Evolutionary conservation across 768 basidiomycete genomes (phyloP), one percentile per base, ranked within the genome.

Genomic region (Austroboletus festivus): DNA sequence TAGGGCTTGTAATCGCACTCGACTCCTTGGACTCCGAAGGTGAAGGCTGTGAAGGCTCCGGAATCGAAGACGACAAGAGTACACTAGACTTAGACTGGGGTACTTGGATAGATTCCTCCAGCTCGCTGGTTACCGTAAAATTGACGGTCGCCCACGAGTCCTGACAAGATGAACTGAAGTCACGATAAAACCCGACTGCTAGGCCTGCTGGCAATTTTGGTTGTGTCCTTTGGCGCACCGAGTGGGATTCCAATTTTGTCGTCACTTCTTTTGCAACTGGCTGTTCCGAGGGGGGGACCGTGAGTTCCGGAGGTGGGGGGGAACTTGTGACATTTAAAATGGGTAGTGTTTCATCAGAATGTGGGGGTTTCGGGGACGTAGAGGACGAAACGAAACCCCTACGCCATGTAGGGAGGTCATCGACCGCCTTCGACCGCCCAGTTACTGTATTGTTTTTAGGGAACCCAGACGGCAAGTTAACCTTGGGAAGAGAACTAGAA

Each of bases 111-210:
- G 34, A 18, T 42, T 56, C 55, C 35, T 89, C 88, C 45, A 92
- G 61, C 65, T 92, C 90, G 59, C 89, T 91, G 47, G 72, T 78
- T 38, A 92, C 86, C 40, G 83, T 87, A 69, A 93, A 93, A 53
- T 79, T 82, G 48, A 90, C 85, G 10, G 73, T 54, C 15, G 73
- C 62, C 46, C 74, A 77, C 4, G 73, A 56, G 56, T 81, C 77
- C 31, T 69, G 68, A 48, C 71, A 73, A 26, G 76, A 72, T 31
- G 81, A 74, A 26, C 75, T 74, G 7, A 80, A 80, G 60, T 82
- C 79, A 33, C 85, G 83, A 64, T 83, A 83, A 67, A 87, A 86
- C 30, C 82, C 86, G 46, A 89, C 83, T 35, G 75, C 77, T 39
- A 84, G 81, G 19, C 86, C 86, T 44, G 71, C 79, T 42, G 86